A percentile compares a stretch with the other conserved stretches of the same genome.
These are phyloP conservation scores for Phytopythium sindhum DNA, from an alignment of 352 stramenopile species.

Conservation along the genomic window DNA sequence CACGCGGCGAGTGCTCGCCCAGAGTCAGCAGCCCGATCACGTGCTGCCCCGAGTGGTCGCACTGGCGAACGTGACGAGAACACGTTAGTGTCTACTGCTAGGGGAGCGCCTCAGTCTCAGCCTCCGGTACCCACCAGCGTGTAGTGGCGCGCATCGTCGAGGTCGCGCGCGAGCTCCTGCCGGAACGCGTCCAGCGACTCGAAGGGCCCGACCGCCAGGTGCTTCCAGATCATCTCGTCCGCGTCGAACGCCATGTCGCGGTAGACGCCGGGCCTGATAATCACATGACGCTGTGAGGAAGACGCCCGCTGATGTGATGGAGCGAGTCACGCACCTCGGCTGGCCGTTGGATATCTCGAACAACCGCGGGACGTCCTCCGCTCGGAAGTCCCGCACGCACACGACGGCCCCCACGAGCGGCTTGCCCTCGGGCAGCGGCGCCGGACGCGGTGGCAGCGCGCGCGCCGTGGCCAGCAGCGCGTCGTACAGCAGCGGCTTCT, in stretches of 20 bases:
- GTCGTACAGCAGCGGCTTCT: slow-evolving; percentile 87
- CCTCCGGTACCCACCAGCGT: slow-evolving; percentile 34
- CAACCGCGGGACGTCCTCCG: slow-evolving; percentile 24
- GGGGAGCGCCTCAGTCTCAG: background rate
- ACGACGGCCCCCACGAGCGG: slow-evolving; percentile 39
- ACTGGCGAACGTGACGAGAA: slow-evolving; percentile 19
- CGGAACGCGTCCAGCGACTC: slow-evolving; percentile 29
- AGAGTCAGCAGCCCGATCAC: slow-evolving; percentile 81
- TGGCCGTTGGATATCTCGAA: slow-evolving; percentile 51
- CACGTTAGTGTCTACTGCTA: slow-evolving; percentile 4
- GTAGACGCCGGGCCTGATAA: slow-evolving; percentile 54
- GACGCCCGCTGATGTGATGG: background rate
- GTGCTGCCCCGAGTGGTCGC: slow-evolving; percentile 36
- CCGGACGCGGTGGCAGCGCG: slow-evolving; percentile 27
- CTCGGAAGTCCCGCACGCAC: slow-evolving; percentile 41
- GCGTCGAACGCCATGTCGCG: slow-evolving; percentile 56
- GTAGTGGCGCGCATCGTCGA: slow-evolving; percentile 46
- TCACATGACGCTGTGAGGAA: background rate
- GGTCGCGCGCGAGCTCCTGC: slow-evolving; percentile 29
- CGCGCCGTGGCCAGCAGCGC: slow-evolving; percentile 65
- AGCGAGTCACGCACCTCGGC: slow-evolving; percentile 7
- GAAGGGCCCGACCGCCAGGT: slow-evolving; percentile 69
- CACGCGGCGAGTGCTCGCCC: slow-evolving; percentile 60
- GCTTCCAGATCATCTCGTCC: slow-evolving; percentile 77
- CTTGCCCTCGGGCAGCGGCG: slow-evolving; percentile 20